Percentiles rank a stretch among this genome's conserved stretches.
phyloP scores from a whole-genome alignment of 495 filamentous ascomycete species.

The Tuber aestivum region DNA sequence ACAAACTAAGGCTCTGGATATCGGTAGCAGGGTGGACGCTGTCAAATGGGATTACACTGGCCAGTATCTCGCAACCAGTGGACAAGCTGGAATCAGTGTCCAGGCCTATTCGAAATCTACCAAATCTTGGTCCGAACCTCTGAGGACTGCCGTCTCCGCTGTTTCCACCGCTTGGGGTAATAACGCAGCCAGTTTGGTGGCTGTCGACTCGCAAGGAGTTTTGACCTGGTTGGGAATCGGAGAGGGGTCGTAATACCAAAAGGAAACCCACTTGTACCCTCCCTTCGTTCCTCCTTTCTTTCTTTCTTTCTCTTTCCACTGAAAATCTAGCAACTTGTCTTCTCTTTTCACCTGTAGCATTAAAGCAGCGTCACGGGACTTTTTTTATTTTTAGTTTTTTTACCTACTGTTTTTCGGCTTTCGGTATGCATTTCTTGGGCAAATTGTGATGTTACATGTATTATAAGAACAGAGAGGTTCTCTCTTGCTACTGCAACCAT shows the following conservation, averaged over 20 bases:
- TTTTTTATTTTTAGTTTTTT: constrained; percentile 3
- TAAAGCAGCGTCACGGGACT: neutral
- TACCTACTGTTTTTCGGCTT: neutral
- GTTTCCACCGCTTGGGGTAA: constrained; percentile 71
- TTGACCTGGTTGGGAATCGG: constrained; percentile 57
- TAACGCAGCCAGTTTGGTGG: constrained; percentile 65
- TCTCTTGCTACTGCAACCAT: neutral
- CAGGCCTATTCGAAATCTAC: constrained; percentile 76
- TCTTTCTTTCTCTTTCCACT: neutral
- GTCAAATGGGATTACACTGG: constrained; percentile 91
- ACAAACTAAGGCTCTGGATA: constrained; percentile 71
- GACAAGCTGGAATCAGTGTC: constrained; percentile 73
- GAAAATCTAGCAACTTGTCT: neutral
- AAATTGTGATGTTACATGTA: neutral
- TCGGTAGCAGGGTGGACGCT: constrained; percentile 64
- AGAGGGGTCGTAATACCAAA: constrained; percentile 33
- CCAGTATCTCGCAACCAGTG: constrained; percentile 80
- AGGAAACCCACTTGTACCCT: constrained; percentile 6
- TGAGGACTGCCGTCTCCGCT: constrained; percentile 67
- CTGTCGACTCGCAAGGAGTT: constrained; percentile 65
- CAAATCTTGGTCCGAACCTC: constrained; percentile 83
- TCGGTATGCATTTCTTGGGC: neutral
- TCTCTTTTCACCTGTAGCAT: neutral
- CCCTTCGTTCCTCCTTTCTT: neutral
- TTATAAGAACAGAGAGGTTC: constrained; percentile 1